Percentiles rank a stretch among this genome's conserved stretches.
phyloP scores from a whole-genome alignment of 495 filamentous ascomycete species.

The Alectoria sarmentosa region DNA sequence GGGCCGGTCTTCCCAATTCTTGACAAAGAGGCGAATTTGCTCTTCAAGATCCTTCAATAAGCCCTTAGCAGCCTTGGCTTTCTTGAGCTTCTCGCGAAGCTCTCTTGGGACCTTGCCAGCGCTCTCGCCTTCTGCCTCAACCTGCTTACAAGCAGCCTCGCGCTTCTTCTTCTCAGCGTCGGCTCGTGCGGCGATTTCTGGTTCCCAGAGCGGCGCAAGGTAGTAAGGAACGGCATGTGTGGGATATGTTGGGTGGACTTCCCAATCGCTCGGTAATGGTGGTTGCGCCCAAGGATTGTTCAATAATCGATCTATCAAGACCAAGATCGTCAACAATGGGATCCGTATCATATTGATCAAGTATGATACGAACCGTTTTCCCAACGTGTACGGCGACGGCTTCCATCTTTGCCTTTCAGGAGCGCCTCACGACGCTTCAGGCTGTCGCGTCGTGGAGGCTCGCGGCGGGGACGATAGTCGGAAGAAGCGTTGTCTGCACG shows the following conservation, averaged over 20 bases:
- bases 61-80: conserved; percentile 57
- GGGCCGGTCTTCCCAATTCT: conserved; percentile 48
- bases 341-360: conserved; percentile 7
- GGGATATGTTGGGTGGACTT: conserved; percentile 67
- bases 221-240: conserved; percentile 78
- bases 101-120: conserved; percentile 43
- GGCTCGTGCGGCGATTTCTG: conserved; percentile 46
- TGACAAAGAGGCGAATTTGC: conserved; percentile 54
- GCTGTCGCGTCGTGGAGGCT: conserved; percentile 51
- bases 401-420: conserved; percentile 91
- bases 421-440: conserved; percentile 66
- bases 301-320: conserved; percentile 64
- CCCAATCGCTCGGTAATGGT: conserved; percentile 75
- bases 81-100: conserved; percentile 57
- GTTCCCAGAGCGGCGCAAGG: conserved; percentile 81
- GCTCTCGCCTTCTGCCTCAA: conserved; percentile 34
- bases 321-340: conserved; percentile 19
- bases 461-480: conserved; percentile 33
- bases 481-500: neutral
- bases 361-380: conserved; percentile 70
- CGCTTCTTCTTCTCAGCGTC: conserved; percentile 35
- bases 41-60: conserved; percentile 60
- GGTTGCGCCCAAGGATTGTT: conserved; percentile 80
- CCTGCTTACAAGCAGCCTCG: conserved; percentile 31
- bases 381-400: conserved; percentile 77